A percentile compares a stretch with the other conserved stretches of the same genome.
Conservation (phyloP, 2,329 filamentous ascomycete species). For the Oidium heveae region DNA sequence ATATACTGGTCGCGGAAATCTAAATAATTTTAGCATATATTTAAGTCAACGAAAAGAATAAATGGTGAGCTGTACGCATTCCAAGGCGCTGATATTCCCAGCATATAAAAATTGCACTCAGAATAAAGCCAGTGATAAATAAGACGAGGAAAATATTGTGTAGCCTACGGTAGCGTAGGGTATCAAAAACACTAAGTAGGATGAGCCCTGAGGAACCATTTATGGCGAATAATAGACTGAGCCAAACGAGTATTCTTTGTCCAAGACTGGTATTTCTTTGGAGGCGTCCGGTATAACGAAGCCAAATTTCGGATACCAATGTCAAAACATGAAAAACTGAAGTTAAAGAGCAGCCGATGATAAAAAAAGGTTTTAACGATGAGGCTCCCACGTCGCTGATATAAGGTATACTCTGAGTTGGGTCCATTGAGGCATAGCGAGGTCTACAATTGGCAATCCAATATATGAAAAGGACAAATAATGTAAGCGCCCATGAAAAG, state of each 20-base stretch:
- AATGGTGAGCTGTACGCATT: conserved; percentile 23
- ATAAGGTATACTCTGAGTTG: conserved; percentile 36
- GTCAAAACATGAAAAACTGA: conserved; percentile 59
- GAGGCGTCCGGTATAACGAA: conserved; percentile 59
- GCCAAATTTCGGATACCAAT: conserved; percentile 60
- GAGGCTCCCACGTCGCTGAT: conserved; percentile 41
- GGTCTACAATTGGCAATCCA: conserved; percentile 34
- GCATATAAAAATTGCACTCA: conserved; percentile 73
- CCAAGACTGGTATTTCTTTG: conserved; percentile 39
- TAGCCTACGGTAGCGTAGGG: conserved; percentile 33
- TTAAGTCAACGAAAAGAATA: background rate
- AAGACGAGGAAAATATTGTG: conserved; percentile 58
- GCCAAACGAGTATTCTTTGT: conserved; percentile 35
- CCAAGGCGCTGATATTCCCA: conserved; percentile 74
- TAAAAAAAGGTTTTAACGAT: conserved; percentile 51
- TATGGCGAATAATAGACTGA: conserved; percentile 43
- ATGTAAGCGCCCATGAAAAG: conserved; percentile 17
- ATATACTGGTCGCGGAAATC: conserved; percentile 51
- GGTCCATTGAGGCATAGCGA: conserved; percentile 34
- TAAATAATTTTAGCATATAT: conserved; percentile 8
- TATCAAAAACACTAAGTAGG: conserved; percentile 67
- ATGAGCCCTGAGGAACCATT: conserved; percentile 60
- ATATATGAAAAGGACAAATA: conserved; percentile 13
- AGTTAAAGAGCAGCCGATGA: conserved; percentile 43
- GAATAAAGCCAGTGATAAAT: conserved; percentile 67